Evolutionary conservation across 768 basidiomycete species (phyloP), one percentile per base, ranked within the genome.

Genomic region (Amanita muscaria): DNA sequence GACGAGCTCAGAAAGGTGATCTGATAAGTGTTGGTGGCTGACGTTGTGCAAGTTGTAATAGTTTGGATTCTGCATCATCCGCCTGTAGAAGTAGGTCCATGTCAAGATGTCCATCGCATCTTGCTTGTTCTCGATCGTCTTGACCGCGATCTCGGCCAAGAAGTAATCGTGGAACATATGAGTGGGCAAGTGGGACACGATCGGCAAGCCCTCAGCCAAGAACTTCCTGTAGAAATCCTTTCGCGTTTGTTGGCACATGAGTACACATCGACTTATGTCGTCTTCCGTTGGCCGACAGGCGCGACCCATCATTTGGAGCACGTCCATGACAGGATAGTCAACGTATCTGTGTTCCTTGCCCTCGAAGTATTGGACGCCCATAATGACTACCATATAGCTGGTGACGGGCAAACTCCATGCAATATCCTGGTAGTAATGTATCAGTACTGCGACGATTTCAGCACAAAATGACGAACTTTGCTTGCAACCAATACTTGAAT

Each of bases 201-300:
- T 96, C 5, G 94, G 96, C 21, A 99, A 66, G n/a, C 94, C 96
- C 59, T 98, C 93, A 1, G 83, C 83, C 40, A 99, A 62, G 77
- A 98, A 98, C 63, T 97, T 98, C 68, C 92, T 94, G 75, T 93
- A 98, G 64, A 98, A 99, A 60, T 98, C 94, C 63, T 98, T 99
- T 27, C 93, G 76, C 0, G 90, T 94, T 62, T 94, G 89, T 55
- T 98, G 94, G 56, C 89, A 91, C 92, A 99, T 97, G 29, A 97
- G 68, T 2, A 99, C 85, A 56, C 94, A 98, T 11, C 91, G 85
- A 53, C 89, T 92, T 47, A 83, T 81, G 2, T 85, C 81, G 53
- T 98, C 96, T 53, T 90, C 80, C 31, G 66, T 62, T 5, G 96
- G 94, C 12, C 93, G 83, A 60, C 93, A 97, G 0, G 96, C 96